Evolutionary conservation across 768 basidiomycete genomes (phyloP).

Genomic region (Boletales sp.): DNA sequence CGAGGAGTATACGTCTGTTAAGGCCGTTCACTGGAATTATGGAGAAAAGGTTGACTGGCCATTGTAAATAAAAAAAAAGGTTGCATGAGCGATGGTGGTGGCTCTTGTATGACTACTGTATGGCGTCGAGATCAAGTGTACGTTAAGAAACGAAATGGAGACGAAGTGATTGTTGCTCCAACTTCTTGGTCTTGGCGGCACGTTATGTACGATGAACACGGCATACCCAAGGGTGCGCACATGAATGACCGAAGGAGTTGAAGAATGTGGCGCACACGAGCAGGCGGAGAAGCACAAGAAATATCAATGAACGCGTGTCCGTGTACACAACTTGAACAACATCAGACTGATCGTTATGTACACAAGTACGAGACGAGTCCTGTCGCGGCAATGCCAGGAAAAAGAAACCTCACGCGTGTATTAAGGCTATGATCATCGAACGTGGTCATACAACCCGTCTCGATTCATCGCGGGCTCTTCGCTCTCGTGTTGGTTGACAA

Average conservation of each 20-base stretch:
- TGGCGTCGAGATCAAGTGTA: conserved; percentile 12
- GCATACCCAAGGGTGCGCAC: conserved; percentile 8
- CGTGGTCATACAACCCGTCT: conserved; percentile 5
- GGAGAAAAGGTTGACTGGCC: conserved; percentile 81
- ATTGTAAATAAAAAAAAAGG: conserved; percentile 36
- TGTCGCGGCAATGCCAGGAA: neutral
- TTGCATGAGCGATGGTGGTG: neutral
- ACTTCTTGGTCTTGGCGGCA: conserved; percentile 4
- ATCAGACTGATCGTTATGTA: conserved; percentile 5
- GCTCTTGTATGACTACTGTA: neutral
- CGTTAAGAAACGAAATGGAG: conserved; percentile 7
- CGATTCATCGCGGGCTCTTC: conserved; percentile 9
- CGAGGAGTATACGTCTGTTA: conserved; percentile 80
- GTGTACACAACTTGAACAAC: neutral
- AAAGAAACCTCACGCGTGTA: neutral
- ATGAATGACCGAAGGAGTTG: conserved; percentile 16
- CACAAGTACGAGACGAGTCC: neutral
- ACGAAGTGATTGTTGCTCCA: conserved; percentile 10
- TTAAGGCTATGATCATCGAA: conserved; percentile 6
- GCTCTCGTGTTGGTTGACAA: conserved; percentile 5
- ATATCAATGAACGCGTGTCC: conserved; percentile 7
- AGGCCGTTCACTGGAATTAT: conserved; percentile 85
- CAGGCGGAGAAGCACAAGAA: conserved; percentile 5
- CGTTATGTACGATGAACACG: neutral
- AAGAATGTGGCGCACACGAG: conserved; percentile 25